Percentiles rank a stretch among this genome's conserved stretches.
phyloP scores from a whole-genome alignment of 2,329 filamentous ascomycete genomes.

The Verticillium dahliae region DNA sequence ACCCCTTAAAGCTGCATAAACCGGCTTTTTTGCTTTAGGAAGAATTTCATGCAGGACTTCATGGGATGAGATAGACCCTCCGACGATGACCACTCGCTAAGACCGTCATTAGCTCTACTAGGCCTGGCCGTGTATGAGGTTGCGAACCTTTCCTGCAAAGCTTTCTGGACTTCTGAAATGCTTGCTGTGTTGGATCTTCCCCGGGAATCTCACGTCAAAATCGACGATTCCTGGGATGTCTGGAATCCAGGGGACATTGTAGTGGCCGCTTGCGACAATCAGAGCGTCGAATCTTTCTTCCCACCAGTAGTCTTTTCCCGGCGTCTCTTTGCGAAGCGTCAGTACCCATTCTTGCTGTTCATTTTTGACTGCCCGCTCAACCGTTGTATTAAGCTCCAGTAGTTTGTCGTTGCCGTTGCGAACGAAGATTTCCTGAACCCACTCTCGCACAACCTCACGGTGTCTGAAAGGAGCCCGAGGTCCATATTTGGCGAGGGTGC shows the following conservation, averaged over 20 bases:
- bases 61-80: slow-evolving; percentile 50
- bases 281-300: slow-evolving; percentile 32
- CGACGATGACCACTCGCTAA: slow-evolving; percentile 48
- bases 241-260: slow-evolving; percentile 31
- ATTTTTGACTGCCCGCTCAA: slow-evolving; percentile 43
- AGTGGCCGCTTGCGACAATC: slow-evolving; percentile 33
- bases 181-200: slow-evolving; percentile 31
- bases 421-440: slow-evolving; percentile 35
- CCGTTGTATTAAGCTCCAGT: slow-evolving; percentile 46
- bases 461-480: slow-evolving; percentile 48
- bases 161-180: slow-evolving; percentile 24
- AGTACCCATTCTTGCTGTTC: slow-evolving; percentile 37
- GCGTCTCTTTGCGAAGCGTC: slow-evolving; percentile 36
- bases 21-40: slow-evolving; percentile 34
- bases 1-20: slow-evolving; percentile 40
- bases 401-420: slow-evolving; percentile 21
- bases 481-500: slow-evolving; percentile 41
- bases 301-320: slow-evolving; percentile 30
- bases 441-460: slow-evolving; percentile 45
- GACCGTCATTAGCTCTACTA: not conserved
- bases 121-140: not conserved
- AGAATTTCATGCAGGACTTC: slow-evolving; percentile 49
- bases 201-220: slow-evolving; percentile 27
- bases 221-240: slow-evolving; percentile 31
- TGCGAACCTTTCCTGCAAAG: slow-evolving; percentile 13